Evolutionary conservation across 208 protist genomes (phyloP), one percentile per base, ranked within the genome.

Genomic region (Acanthamoeba divionensis): DNA sequence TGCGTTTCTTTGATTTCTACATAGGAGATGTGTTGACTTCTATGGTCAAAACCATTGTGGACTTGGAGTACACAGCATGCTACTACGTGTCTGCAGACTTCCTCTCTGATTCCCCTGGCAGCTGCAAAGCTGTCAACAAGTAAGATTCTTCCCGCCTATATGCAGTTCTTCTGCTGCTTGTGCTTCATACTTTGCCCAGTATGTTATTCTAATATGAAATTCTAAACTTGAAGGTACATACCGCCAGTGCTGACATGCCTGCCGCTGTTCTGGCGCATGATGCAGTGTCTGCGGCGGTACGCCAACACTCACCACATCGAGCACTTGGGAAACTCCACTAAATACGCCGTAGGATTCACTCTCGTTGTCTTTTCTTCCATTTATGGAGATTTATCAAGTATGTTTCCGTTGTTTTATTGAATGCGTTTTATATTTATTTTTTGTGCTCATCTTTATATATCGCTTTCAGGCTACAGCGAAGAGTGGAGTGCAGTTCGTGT

Each of bases 11-110:
- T n/a, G 91, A 89, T 13, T 26, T 73, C 1, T 92, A 75, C 36
- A 24, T 92, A 0, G 91, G 91, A 41, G 91, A 92, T 92, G 47
- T 92, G 0, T 44, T 92, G 21, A 92, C 91, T 15, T 91, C 85
- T 0, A 88, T 92, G 91, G 91, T 92, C 15, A 92, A 92, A 67
- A 92, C 91, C 10, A 66, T 92, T 2, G 89, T 79, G 8, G 91
- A 92, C 69, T 79, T 60, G 15, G 85, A 92, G 47, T 92, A 92
- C 54, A 92, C 91, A 0, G 82, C 77, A 5, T 92, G 91, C 45
- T 92, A 92, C 86, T 91, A 75, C 38, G 31, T 83, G 10, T 83
- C 85, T 24, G 91, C 85, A 62, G 91, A 92, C 2, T 85, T 29
- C 31, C 45, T 65, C n/a, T 31, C 45, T 10, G 31, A 85, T 65